Percentiles rank a stretch among this genome's conserved stretches.
Conservation (phyloP, 805 yeast species). For the Teunomyces barrocoloradensis region DNA sequence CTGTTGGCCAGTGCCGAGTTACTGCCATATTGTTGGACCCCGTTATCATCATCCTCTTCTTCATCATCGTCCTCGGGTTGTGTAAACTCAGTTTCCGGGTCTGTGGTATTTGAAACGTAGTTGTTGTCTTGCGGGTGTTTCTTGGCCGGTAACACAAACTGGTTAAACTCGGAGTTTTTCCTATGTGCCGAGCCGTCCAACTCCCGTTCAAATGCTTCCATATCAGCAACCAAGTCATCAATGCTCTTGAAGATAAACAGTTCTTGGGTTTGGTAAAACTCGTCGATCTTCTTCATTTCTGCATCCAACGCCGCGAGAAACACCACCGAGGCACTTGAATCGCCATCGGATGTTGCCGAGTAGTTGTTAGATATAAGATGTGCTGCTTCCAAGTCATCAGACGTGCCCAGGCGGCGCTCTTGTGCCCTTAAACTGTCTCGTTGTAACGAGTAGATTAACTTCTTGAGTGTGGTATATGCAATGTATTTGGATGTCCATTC, state of each 20-base stretch:
- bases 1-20: neutral
- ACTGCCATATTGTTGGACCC: conserved; percentile 12
- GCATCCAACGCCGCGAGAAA: conserved; percentile 72
- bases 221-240: conserved; percentile 58
- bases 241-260: conserved; percentile 50
- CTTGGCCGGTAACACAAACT: conserved; percentile 3
- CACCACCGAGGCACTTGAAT: conserved; percentile 50
- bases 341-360: conserved; percentile 11
- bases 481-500: conserved; percentile 95
- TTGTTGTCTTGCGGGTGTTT: neutral
- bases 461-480: conserved; percentile 84
- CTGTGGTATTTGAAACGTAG: conserved; percentile 18
- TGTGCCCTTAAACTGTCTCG: conserved; percentile 46
- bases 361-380: conserved; percentile 27
- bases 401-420: conserved; percentile 9
- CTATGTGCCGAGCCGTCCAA: conserved; percentile 14
- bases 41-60: conserved; percentile 22
- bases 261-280: conserved; percentile 70
- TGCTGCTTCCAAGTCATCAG: conserved; percentile 30
- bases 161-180: conserved; percentile 6
- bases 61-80: conserved; percentile 37
- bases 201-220: conserved; percentile 55
- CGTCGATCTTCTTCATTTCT: conserved; percentile 74
- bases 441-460: conserved; percentile 78
- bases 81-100: conserved; percentile 25